These are phyloP conservation scores for Aspergillus sp. DNA, from an alignment of 2,329 filamentous ascomycete species.

Conservation along the genomic window DNA sequence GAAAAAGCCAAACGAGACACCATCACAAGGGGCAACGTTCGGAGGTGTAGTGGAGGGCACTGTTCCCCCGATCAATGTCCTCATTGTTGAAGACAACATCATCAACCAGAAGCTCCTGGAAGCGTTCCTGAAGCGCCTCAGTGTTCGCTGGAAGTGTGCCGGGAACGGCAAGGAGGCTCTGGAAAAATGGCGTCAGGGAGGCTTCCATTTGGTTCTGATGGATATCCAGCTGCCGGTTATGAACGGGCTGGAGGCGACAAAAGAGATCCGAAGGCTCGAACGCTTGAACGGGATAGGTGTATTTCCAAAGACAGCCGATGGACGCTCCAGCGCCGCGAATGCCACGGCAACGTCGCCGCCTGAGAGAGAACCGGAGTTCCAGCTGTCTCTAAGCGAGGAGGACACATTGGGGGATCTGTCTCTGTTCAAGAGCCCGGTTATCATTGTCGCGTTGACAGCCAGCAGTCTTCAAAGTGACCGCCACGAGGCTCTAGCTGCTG, in stretches of 20 bases:
- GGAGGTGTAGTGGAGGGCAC: conserved; percentile 65
- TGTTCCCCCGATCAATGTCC: conserved; percentile 90
- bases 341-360: conserved; percentile 10
- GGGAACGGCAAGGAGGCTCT: conserved; percentile 92
- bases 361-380: conserved; percentile 12
- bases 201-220: conserved; percentile 95
- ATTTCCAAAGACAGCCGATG: conserved; percentile 61
- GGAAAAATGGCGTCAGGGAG: conserved; percentile 81
- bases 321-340: conserved; percentile 36
- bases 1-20: conserved; percentile 25
- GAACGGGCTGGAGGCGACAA: conserved; percentile 88
- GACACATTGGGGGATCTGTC: conserved; percentile 29
- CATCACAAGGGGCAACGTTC: conserved; percentile 30
- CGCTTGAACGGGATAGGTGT: conserved; percentile 87
- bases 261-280: conserved; percentile 85
- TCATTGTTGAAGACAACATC: conserved; percentile 97
- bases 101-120: conserved; percentile 93
- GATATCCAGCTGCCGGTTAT: conserved; percentile 96
- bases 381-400: conserved; percentile 23
- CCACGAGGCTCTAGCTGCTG: conserved; percentile 86
- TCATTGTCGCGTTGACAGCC: conserved; percentile 92
- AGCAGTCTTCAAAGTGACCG: conserved; percentile 91
- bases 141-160: conserved; percentile 94
- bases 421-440: conserved; percentile 91
- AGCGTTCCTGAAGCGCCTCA: conserved; percentile 89